phyloP scores from a whole-genome alignment of 2,329 filamentous ascomycete genomes.

The Trichoderma gracile region DNA sequence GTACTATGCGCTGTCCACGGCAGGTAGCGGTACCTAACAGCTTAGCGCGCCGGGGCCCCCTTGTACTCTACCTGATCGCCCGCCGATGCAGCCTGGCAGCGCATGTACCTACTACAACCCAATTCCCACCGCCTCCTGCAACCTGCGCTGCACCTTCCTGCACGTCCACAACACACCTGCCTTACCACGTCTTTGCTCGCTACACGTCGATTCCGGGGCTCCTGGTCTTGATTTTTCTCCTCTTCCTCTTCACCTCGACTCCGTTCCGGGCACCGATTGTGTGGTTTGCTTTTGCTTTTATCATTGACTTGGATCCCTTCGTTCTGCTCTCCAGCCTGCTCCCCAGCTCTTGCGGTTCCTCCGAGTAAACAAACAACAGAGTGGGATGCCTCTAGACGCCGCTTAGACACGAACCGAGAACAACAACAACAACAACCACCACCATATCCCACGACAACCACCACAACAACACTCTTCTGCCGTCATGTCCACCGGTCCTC shows the following conservation, averaged over 20 bases:
- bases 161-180: constrained; percentile 21
- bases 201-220: constrained; percentile 18
- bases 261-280: neutral
- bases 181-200: constrained; percentile 18
- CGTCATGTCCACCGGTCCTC: constrained; percentile 32
- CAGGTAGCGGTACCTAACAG: constrained; percentile 17
- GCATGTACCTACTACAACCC: constrained; percentile 1
- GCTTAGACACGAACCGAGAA: constrained; percentile 17
- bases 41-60: neutral
- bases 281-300: constrained; percentile 2
- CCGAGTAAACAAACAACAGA: neutral
- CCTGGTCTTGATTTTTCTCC: constrained; percentile 23
- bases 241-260: constrained; percentile 16
- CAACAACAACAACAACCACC: neutral
- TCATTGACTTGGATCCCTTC: constrained; percentile 2
- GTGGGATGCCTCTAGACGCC: constrained; percentile 19
- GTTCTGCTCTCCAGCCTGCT: constrained; percentile 13
- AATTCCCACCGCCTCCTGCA: constrained; percentile 25
- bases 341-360: neutral
- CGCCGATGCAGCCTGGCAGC: constrained; percentile 6
- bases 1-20: constrained; percentile 19
- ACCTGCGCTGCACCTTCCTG: constrained; percentile 9
- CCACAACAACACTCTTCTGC: neutral
- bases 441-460: neutral
- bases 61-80: constrained; percentile 20